Conservation (phyloP, 768 basidiomycete species). For the Auriscalpium microsporum region DNA sequence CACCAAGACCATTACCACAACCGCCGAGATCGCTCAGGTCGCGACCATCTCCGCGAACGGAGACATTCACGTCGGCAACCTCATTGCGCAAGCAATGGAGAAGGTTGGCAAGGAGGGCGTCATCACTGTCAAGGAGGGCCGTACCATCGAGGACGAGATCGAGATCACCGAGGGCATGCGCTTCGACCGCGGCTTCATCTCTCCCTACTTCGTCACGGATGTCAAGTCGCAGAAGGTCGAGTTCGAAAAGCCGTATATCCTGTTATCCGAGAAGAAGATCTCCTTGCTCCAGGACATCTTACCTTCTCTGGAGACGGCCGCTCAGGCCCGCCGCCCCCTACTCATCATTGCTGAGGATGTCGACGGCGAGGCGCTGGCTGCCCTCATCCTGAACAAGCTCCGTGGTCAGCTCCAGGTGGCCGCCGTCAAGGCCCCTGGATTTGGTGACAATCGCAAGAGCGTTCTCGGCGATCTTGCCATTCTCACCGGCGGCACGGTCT, state of each 20-base stretch:
- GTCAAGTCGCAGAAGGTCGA: conserved; percentile 94
- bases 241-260: conserved; percentile 91
- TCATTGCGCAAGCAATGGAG: conserved; percentile 99
- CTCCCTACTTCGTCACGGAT: conserved; percentile 97
- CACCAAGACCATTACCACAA: conserved; percentile 92
- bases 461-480: conserved; percentile 96
- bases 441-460: conserved; percentile 98
- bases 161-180: conserved; percentile 99
- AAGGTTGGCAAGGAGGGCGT: conserved; percentile 99
- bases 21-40: conserved; percentile 96
- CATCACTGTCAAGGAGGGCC: conserved; percentile 98
- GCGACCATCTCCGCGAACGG: conserved; percentile 70
- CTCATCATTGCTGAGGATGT: conserved; percentile 97
- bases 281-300: conserved; percentile 91
- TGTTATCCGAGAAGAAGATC: conserved; percentile 98
- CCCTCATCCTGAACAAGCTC: conserved; percentile 98
- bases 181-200: conserved; percentile 98
- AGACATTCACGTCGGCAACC: conserved; percentile 83
- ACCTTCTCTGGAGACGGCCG: conserved; percentile 78
- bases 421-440: conserved; percentile 95
- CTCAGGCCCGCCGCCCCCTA: conserved; percentile 78
- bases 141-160: conserved; percentile 97
- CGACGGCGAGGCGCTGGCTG: conserved; percentile 95
- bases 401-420: conserved; percentile 92
- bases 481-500: conserved; percentile 95